Evolutionary conservation across 768 basidiomycete species (phyloP).

Genomic region (Tylopilus rubrobrunneus): DNA sequence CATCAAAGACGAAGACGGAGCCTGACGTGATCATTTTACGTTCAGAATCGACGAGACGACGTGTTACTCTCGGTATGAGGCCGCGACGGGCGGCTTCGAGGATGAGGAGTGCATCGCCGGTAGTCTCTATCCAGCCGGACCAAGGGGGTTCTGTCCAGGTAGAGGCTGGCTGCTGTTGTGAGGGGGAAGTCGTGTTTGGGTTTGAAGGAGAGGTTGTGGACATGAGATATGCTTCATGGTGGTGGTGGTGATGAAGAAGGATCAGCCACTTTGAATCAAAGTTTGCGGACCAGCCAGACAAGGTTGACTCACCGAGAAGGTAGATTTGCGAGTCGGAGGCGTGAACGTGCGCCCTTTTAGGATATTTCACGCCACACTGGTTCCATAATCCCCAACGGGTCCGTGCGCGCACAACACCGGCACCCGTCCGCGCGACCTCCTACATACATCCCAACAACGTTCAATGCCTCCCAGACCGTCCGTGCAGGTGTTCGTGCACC

Average conservation of each 20-base stretch:
- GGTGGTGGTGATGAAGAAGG: conserved; percentile 18
- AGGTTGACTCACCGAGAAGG: conserved; percentile 71
- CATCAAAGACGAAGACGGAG: conserved; percentile 95
- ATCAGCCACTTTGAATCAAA: conserved; percentile 34
- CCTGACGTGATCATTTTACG: conserved; percentile 91
- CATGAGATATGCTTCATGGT: conserved; percentile 14
- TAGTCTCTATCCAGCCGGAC: conserved; percentile 94
- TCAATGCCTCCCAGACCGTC: neutral
- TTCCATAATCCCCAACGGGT: conserved; percentile 28
- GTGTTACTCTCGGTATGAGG: conserved; percentile 87
- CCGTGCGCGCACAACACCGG: conserved; percentile 17
- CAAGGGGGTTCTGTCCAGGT: conserved; percentile 89
- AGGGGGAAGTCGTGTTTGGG: conserved; percentile 14
- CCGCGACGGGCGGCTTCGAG: conserved; percentile 91
- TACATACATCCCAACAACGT: neutral
- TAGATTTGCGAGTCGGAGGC: conserved; percentile 58
- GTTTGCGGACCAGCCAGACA: conserved; percentile 41
- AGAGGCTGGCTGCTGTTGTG: conserved; percentile 24
- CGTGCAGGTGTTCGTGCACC: neutral
- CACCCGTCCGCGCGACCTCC: neutral
- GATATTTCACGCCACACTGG: conserved; percentile 32
- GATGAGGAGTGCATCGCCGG: conserved; percentile 92
- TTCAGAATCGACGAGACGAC: conserved; percentile 89
- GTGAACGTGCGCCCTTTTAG: conserved; percentile 35
- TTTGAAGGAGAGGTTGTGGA: conserved; percentile 27